A percentile compares a stretch with the other conserved stretches of the same genome.
phyloP scores from a whole-genome alignment of 768 basidiomycete genomes.

The Tulasnella sp. region DNA sequence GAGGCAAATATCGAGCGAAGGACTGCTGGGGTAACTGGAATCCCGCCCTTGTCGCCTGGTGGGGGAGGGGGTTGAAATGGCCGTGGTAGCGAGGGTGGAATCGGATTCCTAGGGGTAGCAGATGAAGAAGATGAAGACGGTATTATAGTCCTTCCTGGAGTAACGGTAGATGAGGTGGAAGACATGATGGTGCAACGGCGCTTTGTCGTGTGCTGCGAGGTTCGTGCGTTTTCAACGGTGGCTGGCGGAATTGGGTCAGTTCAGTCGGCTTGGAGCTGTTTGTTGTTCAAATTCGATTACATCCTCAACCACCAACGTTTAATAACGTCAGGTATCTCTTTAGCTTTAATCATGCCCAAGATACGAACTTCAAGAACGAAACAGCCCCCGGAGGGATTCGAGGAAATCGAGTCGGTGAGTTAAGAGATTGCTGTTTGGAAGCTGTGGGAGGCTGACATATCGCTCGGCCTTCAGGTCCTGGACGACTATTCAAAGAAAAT shows the following conservation, averaged over 20 bases:
- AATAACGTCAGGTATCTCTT: not conserved
- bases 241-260: not conserved
- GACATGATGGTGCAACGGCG: not conserved
- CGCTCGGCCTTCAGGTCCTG: conserved; percentile 58
- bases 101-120: not conserved
- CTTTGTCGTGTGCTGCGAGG: not conserved
- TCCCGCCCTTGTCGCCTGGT: conserved; percentile 35
- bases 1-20: conserved; percentile 82
- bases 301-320: conserved; percentile 3
- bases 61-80: conserved; percentile 14
- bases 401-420: conserved; percentile 81
- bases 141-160: conserved; percentile 7
- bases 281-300: not conserved
- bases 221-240: not conserved
- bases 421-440: not conserved
- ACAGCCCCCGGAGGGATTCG: conserved; percentile 90
- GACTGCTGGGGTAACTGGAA: conserved; percentile 80
- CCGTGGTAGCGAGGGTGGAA: conserved; percentile 25
- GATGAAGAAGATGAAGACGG: conserved; percentile 25
- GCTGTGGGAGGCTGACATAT: not conserved
- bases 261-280: not conserved
- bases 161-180: conserved; percentile 15
- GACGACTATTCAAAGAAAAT: conserved; percentile 99
- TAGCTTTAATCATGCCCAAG: conserved; percentile 67
- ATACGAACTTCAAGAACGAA: conserved; percentile 91